Base-by-base conservation (phyloP, 495 filamentous ascomycete species). In the Mycothermus thermophilus region DNA sequence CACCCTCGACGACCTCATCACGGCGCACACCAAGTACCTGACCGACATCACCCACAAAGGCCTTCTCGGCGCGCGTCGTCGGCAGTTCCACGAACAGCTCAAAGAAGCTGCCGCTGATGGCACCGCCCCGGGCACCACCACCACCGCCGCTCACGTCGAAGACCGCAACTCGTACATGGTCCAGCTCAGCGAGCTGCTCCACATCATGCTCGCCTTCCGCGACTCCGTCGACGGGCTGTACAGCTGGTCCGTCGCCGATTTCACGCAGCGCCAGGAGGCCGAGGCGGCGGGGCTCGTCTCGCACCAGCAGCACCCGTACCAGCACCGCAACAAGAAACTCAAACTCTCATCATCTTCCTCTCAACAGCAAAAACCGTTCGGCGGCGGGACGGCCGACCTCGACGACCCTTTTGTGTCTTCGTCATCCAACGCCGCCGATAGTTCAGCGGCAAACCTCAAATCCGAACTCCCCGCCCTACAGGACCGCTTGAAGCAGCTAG, bases 31-130 rank as follows among this genome's bases (percentile, higher is more conserved):
- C 18, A 76, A 71, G 35, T 99, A 96, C 58, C 76, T 99, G 14
- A 83, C 80, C 30, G 75, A 77, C 25, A 94, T 99, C 57, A 99
- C 92, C 3, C 83, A 90, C 57, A 99, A 99, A 58, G 92, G 92
- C 29, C 73, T 99, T 4, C 67, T 99, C 0, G 86, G 88, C 30
- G 79, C 78, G 9, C 63, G 69, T 48, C 54, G 63, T 14, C 25
- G 61, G 54, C 38, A 59, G 62, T 34, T 62, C 58, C 42, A 63
- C 51, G 29, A 56, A 57, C 12, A 37, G 8, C 20, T 61, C 49
- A 35, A 42, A 33, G 40, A 54, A 38, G 47, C 46, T n/a, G 40
- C 48, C 18, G 46, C 38, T 27, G 32, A 48, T 20, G 42, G 43
- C 27, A 36, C 43, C 15, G 52, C 54, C 38, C 39, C 48, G 26